Percentiles rank a stretch among this genome's conserved stretches.
phyloP scores from a whole-genome alignment of 768 basidiomycete species.

The Cyclocybe aegerita region DNA sequence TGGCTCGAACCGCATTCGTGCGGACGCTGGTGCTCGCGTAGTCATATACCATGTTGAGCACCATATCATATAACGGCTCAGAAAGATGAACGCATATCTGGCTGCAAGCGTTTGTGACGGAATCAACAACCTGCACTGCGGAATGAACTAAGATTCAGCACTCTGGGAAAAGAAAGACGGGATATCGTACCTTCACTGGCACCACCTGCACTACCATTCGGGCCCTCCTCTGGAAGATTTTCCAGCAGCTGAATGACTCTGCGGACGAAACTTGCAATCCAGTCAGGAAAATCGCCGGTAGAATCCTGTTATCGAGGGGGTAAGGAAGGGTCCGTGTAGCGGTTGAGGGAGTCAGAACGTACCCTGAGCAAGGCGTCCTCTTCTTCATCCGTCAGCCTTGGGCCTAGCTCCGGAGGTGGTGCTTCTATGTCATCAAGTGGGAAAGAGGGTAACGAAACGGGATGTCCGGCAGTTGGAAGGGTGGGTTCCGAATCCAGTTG shows the following conservation, averaged over 20 bases:
- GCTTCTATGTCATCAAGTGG: slow-evolving; percentile 37
- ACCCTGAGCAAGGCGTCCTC: slow-evolving; percentile 71
- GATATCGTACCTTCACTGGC: slow-evolving; percentile 55
- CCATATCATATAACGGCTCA: slow-evolving; percentile 73
- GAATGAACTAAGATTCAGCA: slow-evolving; percentile 5
- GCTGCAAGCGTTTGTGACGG: slow-evolving; percentile 72
- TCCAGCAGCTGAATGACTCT: slow-evolving; percentile 79
- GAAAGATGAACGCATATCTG: slow-evolving; percentile 77
- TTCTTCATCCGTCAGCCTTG: slow-evolving; percentile 52
- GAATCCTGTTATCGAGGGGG: slow-evolving; percentile 41
- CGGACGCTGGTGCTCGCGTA: slow-evolving; percentile 81
- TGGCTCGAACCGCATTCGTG: slow-evolving; percentile 82
- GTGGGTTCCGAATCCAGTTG: slow-evolving; percentile 33
- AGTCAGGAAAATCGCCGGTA: slow-evolving; percentile 75
- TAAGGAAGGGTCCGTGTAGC: background rate
- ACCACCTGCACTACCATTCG: slow-evolving; percentile 59
- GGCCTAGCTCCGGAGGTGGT: slow-evolving; percentile 35
- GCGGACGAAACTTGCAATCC: slow-evolving; percentile 80
- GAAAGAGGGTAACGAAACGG: slow-evolving; percentile 35
- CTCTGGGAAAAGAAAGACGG: background rate
- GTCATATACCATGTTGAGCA: slow-evolving; percentile 80
- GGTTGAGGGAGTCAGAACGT: background rate
- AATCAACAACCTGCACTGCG: slow-evolving; percentile 72
- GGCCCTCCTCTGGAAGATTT: slow-evolving; percentile 83
- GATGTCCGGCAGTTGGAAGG: slow-evolving; percentile 24